A percentile compares a stretch with the other conserved stretches of the same genome.
These are phyloP conservation scores for Lachnellula occidentalis DNA, from an alignment of 2,329 filamentous ascomycete species.

Conservation along the genomic window DNA sequence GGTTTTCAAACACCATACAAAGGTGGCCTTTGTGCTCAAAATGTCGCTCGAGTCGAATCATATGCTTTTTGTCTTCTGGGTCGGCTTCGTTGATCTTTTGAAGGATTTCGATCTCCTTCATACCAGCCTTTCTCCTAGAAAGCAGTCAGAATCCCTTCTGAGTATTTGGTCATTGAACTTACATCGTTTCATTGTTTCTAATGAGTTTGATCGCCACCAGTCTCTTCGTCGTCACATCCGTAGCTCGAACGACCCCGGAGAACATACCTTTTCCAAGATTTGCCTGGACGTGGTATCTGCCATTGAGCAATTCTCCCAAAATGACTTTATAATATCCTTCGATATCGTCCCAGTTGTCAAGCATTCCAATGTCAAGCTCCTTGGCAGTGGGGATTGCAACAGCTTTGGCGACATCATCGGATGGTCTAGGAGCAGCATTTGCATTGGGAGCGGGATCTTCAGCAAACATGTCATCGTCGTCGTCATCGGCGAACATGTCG, in stretches of 20 bases:
- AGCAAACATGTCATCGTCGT: conserved; percentile 60
- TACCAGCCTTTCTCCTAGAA: conserved; percentile 68
- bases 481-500: conserved; percentile 86
- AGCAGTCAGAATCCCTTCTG: conserved; percentile 21
- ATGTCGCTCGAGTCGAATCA: conserved; percentile 78
- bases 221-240: conserved; percentile 67
- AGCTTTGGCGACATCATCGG: conserved; percentile 42
- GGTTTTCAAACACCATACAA: conserved; percentile 94
- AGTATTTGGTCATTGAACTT: conserved; percentile 19
- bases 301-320: conserved; percentile 82
- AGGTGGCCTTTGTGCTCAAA: conserved; percentile 95
- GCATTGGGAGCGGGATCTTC: conserved; percentile 42
- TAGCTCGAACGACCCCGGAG: conserved; percentile 86
- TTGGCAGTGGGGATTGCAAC: conserved; percentile 41
- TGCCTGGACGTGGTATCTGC: conserved; percentile 82
- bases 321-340: conserved; percentile 97
- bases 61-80: conserved; percentile 82
- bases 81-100: conserved; percentile 82
- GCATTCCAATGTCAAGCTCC: conserved; percentile 64
- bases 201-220: conserved; percentile 97
- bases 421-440: conserved; percentile 33
- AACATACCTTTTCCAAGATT: conserved; percentile 93
- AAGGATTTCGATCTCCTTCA: conserved; percentile 91
- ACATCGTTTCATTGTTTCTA: conserved; percentile 89
- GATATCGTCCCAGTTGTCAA: conserved; percentile 89